A percentile compares a stretch with the other conserved stretches of the same genome.
Conservation (phyloP, 345 rosid genomes). For the Lumnitzera littorea region DNA sequence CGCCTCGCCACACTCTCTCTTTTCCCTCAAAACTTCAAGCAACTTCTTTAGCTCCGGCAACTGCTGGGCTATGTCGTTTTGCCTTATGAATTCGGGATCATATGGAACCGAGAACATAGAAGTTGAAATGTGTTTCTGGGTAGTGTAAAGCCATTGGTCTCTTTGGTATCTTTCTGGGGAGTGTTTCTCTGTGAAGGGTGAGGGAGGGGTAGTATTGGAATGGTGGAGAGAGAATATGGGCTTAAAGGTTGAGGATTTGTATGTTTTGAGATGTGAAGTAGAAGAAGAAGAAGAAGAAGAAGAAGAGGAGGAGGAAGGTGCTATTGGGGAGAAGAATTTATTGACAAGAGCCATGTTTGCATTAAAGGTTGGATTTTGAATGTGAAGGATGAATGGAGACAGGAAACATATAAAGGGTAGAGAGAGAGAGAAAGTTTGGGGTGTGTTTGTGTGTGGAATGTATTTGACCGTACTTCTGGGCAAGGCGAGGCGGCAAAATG, state of each 20-base stretch:
- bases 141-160: slow-evolving; percentile 57
- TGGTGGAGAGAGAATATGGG: slow-evolving; percentile 26
- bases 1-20: slow-evolving; percentile 31
- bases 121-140: slow-evolving; percentile 3
- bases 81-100: slow-evolving; percentile 40
- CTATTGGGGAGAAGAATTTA: slow-evolving; percentile 1
- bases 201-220: slow-evolving; percentile 25
- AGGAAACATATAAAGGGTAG: slow-evolving; percentile 5
- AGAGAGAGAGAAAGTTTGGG: slow-evolving; percentile 4
- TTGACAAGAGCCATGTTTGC: slow-evolving; percentile 13
- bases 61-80: slow-evolving; percentile 81
- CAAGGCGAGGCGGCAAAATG: slow-evolving; percentile 13
- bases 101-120: slow-evolving; percentile 16
- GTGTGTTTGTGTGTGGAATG: background rate
- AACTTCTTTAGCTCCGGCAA: slow-evolving; percentile 84
- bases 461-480: background rate
- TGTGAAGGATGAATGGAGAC: slow-evolving; percentile 3
- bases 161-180: slow-evolving; percentile 54
- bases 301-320: background rate
- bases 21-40: slow-evolving; percentile 60
- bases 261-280: slow-evolving; percentile 13
- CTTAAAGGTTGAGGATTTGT: slow-evolving; percentile 6
- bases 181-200: slow-evolving; percentile 71
- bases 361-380: background rate
- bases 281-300: slow-evolving; percentile 11